Conservation (phyloP, 1,284 basidiomycete genomes). For the Schizophyllum commune region DNA sequence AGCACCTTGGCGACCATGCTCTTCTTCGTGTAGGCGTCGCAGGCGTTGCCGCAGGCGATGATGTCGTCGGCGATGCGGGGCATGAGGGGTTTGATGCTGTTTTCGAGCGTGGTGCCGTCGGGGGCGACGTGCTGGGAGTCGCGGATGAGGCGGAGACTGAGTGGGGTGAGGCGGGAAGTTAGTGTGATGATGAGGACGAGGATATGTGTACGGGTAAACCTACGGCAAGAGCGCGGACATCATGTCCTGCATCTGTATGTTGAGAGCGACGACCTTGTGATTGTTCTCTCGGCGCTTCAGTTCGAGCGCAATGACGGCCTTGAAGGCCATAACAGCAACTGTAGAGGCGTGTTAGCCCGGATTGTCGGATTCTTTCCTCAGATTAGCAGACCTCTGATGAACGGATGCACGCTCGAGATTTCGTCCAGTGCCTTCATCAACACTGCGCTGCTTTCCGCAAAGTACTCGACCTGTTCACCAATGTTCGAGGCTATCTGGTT, state of each 20-base stretch:
- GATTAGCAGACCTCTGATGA: conserved; percentile 11
- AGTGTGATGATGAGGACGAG: not conserved
- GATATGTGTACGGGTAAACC: not conserved
- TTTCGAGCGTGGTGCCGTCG: not conserved
- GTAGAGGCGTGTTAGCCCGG: too few species aligned
- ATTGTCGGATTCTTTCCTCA: too few species aligned
- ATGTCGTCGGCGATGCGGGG: conserved; percentile 20
- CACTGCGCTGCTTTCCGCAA: conserved; percentile 18
- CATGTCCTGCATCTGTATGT: conserved; percentile 21
- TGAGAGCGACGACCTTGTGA: conserved; percentile 18
- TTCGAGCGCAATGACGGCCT: conserved; percentile 22
- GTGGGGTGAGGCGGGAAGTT: not conserved
- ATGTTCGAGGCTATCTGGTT: conserved; percentile 2
- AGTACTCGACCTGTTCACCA: conserved; percentile 16
- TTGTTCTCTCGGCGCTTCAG: conserved; percentile 22
- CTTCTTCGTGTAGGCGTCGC: conserved; percentile 21
- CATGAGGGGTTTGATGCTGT: conserved; percentile 8
- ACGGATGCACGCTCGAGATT: conserved; percentile 21
- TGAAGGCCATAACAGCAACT: conserved; percentile 24
- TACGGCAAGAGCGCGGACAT: conserved; percentile 20
- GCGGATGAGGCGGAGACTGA: not conserved
- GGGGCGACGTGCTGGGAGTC: not conserved
- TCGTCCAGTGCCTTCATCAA: conserved; percentile 22
- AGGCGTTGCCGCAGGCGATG: conserved; percentile 17
- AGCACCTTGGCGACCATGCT: conserved; percentile 27